phyloP scores from a whole-genome alignment of 495 filamentous ascomycete genomes.

The Viridothelium virens region DNA sequence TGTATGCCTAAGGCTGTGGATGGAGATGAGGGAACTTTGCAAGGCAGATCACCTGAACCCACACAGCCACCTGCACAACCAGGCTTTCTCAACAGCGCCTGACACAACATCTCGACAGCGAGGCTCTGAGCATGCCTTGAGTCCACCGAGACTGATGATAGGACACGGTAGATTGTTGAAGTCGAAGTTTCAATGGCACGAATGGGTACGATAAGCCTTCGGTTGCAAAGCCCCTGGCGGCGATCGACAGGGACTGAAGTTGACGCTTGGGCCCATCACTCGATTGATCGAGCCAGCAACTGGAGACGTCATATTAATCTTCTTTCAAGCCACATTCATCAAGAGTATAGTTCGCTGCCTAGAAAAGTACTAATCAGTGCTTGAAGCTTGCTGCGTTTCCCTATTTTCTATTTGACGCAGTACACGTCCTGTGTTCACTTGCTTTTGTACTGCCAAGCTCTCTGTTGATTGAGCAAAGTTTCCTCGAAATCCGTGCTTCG shows the following conservation, averaged over 20 bases:
- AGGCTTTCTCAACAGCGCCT: background rate
- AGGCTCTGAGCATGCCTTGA: background rate
- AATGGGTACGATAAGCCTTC: too few species aligned
- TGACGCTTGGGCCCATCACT: background rate
- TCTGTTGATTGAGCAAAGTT: background rate
- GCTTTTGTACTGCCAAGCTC: background rate
- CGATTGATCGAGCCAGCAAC: slow-evolving; percentile 5
- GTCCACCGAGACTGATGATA: too few species aligned
- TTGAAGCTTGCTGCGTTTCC: background rate
- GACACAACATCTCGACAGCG: background rate
- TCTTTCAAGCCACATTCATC: background rate
- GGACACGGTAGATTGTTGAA: background rate
- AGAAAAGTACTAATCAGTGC: background rate
- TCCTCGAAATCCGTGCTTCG: background rate
- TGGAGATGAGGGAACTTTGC: background rate
- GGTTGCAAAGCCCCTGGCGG: background rate
- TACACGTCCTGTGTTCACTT: background rate
- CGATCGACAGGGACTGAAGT: slow-evolving; percentile 4
- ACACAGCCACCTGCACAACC: background rate
- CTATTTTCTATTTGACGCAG: background rate
- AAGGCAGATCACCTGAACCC: background rate
- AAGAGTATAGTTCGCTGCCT: background rate
- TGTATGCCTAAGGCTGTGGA: background rate
- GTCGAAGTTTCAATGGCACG: background rate
- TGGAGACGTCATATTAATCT: slow-evolving; percentile 9